Evolutionary conservation across 176 grass and related monocot species (phyloP).

Genomic region (Zea mays): Zm-B73-REFERENCE-NAM-5.0 NC_050098.1:143881001-143881500

Average conservation of each 20-base stretch:
- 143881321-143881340: not conserved
- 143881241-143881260: not conserved
- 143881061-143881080: not conserved
- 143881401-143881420: slow-evolving; percentile 58
- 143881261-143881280: slow-evolving; percentile 29
- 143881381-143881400: slow-evolving; percentile 21
- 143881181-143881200: not conserved
- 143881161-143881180: not conserved
- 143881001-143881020: too few species aligned
- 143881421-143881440: slow-evolving; percentile 57
- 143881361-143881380: slow-evolving; percentile 64
- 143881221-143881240: not conserved
- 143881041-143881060: too few species aligned
- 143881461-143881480: slow-evolving; percentile 53
- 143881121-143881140: not conserved
- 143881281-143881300: slow-evolving; percentile 17
- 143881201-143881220: not conserved
- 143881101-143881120: slow-evolving; percentile 33
- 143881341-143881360: slow-evolving; percentile 57
- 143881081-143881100: not conserved
- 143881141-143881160: slow-evolving; percentile 22
- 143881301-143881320: not conserved
- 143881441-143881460: slow-evolving; percentile 73
- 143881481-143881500: not conserved
- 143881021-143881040: too few species aligned